phyloP scores from a whole-genome alignment of 805 yeast species.

The Naumovozyma dairenensis region DNA sequence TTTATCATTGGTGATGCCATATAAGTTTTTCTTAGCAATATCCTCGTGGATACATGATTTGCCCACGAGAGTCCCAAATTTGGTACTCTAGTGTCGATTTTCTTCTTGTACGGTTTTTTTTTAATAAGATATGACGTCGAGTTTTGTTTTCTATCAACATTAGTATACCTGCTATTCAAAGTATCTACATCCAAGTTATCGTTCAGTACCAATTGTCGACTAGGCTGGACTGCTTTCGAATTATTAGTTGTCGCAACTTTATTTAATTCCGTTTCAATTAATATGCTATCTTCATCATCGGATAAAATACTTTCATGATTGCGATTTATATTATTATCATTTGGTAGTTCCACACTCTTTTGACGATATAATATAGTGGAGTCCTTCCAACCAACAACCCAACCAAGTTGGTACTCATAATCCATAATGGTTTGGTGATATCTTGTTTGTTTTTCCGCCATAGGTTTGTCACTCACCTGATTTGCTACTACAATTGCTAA shows the following conservation, averaged over 20 bases:
- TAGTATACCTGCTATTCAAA: no score
- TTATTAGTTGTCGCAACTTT: conserved; percentile 5
- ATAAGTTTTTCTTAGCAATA: conserved; percentile 36
- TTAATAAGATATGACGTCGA: no score
- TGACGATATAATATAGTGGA: conserved; percentile 29
- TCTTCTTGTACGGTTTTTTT: no score
- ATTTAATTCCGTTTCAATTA: conserved; percentile 15
- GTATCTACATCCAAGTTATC: no score
- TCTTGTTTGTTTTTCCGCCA: conserved; percentile 10
- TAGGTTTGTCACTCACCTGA: conserved; percentile 60
- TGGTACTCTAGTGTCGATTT: conserved; percentile 34
- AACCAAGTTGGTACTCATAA: conserved; percentile 59
- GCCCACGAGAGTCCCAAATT: conserved; percentile 50
- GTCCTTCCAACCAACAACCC: conserved; percentile 68
- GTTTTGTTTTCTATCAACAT: no score
- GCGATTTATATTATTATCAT: conserved; percentile 8
- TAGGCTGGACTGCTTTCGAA: no score
- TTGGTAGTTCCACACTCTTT: conserved; percentile 8
- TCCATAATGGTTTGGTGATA: conserved; percentile 21
- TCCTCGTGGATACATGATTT: conserved; percentile 39
- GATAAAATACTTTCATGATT: no score
- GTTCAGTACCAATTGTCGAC: no score
- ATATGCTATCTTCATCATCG: conserved; percentile 23
- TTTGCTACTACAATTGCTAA: conserved; percentile 65
- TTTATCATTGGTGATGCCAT: conserved; percentile 30